Evolutionary conservation across 192 early-diverging fungal genomes (phyloP), one percentile per base, ranked within the genome.

Genomic region (Linnemannia exigua): DNA sequence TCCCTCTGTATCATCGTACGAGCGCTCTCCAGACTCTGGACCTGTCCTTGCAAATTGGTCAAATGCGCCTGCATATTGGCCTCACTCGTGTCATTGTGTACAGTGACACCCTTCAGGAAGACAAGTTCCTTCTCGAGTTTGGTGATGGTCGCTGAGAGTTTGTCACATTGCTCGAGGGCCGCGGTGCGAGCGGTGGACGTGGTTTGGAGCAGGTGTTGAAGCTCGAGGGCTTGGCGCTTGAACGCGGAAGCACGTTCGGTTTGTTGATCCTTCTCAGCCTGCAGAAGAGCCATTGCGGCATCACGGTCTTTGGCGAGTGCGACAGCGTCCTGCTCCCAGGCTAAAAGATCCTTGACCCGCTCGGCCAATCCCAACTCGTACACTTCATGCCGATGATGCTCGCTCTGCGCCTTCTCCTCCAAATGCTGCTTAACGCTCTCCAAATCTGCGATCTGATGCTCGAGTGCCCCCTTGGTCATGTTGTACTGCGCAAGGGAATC

Each of bases 11-110:
- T n/a, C 48, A 41, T 50, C 16, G 28, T 1, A 17, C 47, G 61
- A 6, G 63, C 72, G 25, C 22, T 76, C 54, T 66, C 80, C 20
- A 82, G 44, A 6, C 76, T 66, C 54, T 76, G 74, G 37, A 67
- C 61, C 14, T 76, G 74, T 1, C 54, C 74, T 41, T 67, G 36
- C 22, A 76, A 22, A n/a, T 36, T n/a, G 5, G 7, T 5, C 22
- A 48, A 6, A 33, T 46, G 36, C 41, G 58, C 74, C 6, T 46
- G n/a, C 22, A 25, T 63, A 7, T 70, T 48, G 51, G 38, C 36
- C 0, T 78, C 68, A 47, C 8, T 31, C 44, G 50, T 78, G 67
- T 69, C 68, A 37, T 44, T n/a, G 16, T 69, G 38, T 22, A 22
- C 31, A 17, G 25, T 19, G 16, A 70, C 48, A 8, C 41, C 41